Evolutionary conservation across 805 yeast species (phyloP).

Genomic region (Peterozyma toletana): DNA sequence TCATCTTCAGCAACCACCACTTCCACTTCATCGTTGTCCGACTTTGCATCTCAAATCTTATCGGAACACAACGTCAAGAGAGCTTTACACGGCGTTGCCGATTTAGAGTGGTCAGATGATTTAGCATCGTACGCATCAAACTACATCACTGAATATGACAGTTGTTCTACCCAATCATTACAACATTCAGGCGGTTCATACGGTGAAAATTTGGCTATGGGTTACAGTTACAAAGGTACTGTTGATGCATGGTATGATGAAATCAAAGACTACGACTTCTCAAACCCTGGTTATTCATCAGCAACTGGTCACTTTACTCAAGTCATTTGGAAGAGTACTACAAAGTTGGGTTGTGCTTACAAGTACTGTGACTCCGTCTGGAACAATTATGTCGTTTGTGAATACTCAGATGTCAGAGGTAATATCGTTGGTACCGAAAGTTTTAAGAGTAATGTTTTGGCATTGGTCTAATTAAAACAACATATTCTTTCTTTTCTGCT

Average conservation of each 20-base stretch:
- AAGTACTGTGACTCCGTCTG: slow-evolving; percentile 42
- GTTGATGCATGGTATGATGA: slow-evolving; percentile 76
- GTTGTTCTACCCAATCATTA: slow-evolving; percentile 38
- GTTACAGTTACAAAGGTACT: slow-evolving; percentile 51
- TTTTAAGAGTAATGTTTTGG: no score
- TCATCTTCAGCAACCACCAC: slow-evolving; percentile 10
- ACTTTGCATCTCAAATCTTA: slow-evolving; percentile 39
- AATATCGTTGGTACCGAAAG: no score
- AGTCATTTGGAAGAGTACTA: slow-evolving; percentile 61
- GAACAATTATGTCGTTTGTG: slow-evolving; percentile 62
- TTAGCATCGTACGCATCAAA: slow-evolving; percentile 48
- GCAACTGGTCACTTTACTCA: slow-evolving; percentile 79
- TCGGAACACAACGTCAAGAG: slow-evolving; percentile 56
- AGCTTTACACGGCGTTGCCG: slow-evolving; percentile 41
- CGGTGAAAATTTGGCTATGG: slow-evolving; percentile 81
- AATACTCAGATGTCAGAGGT: slow-evolving; percentile 29
- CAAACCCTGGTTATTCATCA: slow-evolving; percentile 36
- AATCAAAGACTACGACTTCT: slow-evolving; percentile 41
- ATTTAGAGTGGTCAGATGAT: slow-evolving; percentile 47
- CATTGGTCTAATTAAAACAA: no score
- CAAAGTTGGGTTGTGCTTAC: slow-evolving; percentile 65
- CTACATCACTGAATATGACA: slow-evolving; percentile 49
- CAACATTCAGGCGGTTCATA: slow-evolving; percentile 42
- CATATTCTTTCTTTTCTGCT: no score
- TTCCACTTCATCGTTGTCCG: slow-evolving; percentile 11